Percentiles rank a stretch among this genome's conserved stretches.
phyloP scores from a whole-genome alignment of 805 yeast genomes.

The Teunomyces pallodes region DNA sequence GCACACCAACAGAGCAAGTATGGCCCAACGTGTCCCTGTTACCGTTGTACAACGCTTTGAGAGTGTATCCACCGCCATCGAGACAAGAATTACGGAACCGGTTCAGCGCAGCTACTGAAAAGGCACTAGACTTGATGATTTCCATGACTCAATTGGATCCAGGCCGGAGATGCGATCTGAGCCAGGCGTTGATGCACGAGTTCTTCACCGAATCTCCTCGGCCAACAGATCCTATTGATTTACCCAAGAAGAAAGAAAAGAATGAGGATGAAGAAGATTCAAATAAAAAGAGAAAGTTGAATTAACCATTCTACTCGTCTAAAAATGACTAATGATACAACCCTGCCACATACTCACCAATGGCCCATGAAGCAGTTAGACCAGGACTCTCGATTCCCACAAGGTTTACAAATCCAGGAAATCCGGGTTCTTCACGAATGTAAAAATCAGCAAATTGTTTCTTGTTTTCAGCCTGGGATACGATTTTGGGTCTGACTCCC shows the following conservation, averaged over 20 bases:
- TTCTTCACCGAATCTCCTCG: constrained; percentile 73
- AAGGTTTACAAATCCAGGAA: constrained; percentile 75
- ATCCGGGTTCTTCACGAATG: constrained; percentile 66
- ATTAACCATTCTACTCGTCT: background rate
- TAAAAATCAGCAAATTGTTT: constrained; percentile 66
- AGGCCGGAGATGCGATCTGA: constrained; percentile 62
- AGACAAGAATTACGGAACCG: constrained; percentile 75
- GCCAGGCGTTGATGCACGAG: constrained; percentile 58
- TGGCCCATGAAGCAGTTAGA: constrained; percentile 77
- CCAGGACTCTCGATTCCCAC: constrained; percentile 92
- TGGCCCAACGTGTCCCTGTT: constrained; percentile 90
- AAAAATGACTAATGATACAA: constrained; percentile 19
- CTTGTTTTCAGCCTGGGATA: constrained; percentile 39
- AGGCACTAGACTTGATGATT: constrained; percentile 72
- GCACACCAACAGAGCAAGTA: constrained; percentile 87
- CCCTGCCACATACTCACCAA: constrained; percentile 64
- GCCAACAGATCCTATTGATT: constrained; percentile 64
- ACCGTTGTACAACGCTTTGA: constrained; percentile 71
- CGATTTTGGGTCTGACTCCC: constrained; percentile 82
- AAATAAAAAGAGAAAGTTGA: constrained; percentile 18
- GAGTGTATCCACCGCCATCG: constrained; percentile 80
- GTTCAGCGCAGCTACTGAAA: constrained; percentile 87
- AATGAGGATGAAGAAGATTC: constrained; percentile 13
- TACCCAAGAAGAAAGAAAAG: constrained; percentile 50
- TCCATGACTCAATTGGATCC: constrained; percentile 79